Percentiles rank a stretch among this genome's conserved stretches.
Conservation (phyloP, 805 yeast genomes). For the Cyberlindnera meyerae region DNA sequence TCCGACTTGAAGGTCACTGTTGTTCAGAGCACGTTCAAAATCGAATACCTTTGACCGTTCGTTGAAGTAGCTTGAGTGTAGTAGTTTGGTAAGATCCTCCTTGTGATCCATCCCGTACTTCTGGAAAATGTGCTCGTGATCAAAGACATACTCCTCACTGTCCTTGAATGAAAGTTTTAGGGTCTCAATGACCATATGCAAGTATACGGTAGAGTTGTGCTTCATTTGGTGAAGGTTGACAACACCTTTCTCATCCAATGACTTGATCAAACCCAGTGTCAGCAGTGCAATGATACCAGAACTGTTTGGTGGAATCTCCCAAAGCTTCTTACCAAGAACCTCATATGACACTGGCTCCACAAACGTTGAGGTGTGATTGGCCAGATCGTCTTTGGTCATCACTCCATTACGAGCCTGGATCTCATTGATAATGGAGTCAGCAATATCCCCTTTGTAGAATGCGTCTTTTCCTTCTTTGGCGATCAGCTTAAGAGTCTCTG, state of each 20-base stretch:
- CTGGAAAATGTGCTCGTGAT: constrained; percentile 40
- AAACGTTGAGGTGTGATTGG: constrained; percentile 51
- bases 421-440: constrained; percentile 55
- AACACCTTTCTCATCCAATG: constrained; percentile 42
- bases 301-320: constrained; percentile 87
- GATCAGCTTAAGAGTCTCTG: constrained; percentile 45
- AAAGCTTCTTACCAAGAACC: constrained; percentile 49
- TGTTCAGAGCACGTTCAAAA: constrained; percentile 35
- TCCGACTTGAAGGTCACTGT: constrained; percentile 41
- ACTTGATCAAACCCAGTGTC: constrained; percentile 61
- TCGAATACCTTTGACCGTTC: constrained; percentile 45
- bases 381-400: constrained; percentile 51
- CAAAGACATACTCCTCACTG: constrained; percentile 69
- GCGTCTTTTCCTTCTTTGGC: constrained; percentile 58
- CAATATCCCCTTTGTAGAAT: constrained; percentile 68
- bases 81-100: constrained; percentile 29
- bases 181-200: constrained; percentile 67
- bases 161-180: constrained; percentile 70
- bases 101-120: constrained; percentile 29
- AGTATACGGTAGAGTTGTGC: constrained; percentile 68
- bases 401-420: constrained; percentile 52
- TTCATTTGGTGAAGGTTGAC: constrained; percentile 38
- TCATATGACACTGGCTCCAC: constrained; percentile 59
- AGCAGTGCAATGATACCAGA: constrained; percentile 74
- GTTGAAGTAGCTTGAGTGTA: constrained; percentile 45